Conservation (phyloP, 805 yeast genomes). For the Candida rishiriensis region DNA sequence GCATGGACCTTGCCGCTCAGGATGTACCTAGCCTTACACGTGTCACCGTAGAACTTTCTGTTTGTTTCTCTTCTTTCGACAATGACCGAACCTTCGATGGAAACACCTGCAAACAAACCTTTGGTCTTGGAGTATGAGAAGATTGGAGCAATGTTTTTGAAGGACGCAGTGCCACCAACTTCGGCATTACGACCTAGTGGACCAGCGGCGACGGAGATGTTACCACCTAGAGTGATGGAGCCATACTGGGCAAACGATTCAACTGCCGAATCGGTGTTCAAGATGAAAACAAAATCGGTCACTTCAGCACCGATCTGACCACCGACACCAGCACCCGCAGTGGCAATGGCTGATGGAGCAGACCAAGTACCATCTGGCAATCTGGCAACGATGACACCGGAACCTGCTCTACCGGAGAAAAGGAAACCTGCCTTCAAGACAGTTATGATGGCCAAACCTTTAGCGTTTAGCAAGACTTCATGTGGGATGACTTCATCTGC, state of each 20-base stretch:
- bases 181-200: conserved; percentile 97
- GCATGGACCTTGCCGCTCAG: conserved; percentile 85
- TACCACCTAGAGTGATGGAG: conserved; percentile 91
- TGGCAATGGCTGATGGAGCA: conserved; percentile 90
- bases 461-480: conserved; percentile 77
- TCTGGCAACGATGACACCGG: conserved; percentile 92
- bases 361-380: conserved; percentile 96
- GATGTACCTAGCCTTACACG: conserved; percentile 83
- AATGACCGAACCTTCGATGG: conserved; percentile 92
- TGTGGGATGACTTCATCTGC: conserved; percentile 91
- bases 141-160: conserved; percentile 82
- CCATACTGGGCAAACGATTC: conserved; percentile 92
- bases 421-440: conserved; percentile 96
- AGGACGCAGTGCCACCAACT: conserved; percentile 92
- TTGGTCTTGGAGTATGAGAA: conserved; percentile 93
- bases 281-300: conserved; percentile 92
- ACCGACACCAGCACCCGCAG: conserved; percentile 99
- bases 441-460: conserved; percentile 87
- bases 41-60: conserved; percentile 86
- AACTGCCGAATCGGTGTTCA: conserved; percentile 84
- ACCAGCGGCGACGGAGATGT: conserved; percentile 93
- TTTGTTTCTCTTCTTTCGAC: conserved; percentile 98
- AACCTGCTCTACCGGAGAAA: conserved; percentile 96
- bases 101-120: conserved; percentile 96
- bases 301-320: conserved; percentile 96